Percentiles rank a stretch among this genome's conserved stretches.
Evolutionary conservation across 2,329 filamentous ascomycete genomes (phyloP).

Genomic region (Cytospora piceae): DNA sequence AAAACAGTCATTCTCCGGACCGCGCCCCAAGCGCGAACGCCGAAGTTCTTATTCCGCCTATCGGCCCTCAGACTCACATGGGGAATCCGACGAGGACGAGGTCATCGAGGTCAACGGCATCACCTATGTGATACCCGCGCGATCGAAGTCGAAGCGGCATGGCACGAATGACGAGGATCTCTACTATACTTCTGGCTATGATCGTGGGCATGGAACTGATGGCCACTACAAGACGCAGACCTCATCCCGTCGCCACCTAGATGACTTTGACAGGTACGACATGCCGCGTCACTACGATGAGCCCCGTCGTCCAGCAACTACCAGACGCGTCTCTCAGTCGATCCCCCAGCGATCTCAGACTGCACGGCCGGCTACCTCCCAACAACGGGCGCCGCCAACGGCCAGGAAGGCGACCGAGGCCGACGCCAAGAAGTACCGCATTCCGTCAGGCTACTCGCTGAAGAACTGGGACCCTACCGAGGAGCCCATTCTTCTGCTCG

Average conservation of each 20-base stretch:
- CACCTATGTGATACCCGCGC: constrained; percentile 57
- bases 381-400: constrained; percentile 44
- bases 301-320: constrained; percentile 46
- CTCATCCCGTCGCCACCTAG: constrained; percentile 34
- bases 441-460: constrained; percentile 87
- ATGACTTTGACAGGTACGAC: constrained; percentile 46
- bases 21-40: constrained; percentile 55
- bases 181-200: constrained; percentile 46
- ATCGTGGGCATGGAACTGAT: constrained; percentile 63
- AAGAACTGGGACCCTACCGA: constrained; percentile 99
- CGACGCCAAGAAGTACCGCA: constrained; percentile 68
- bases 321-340: constrained; percentile 53
- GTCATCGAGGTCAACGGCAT: constrained; percentile 57
- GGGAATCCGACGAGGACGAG: constrained; percentile 69
- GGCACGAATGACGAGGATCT: constrained; percentile 36
- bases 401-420: constrained; percentile 56
- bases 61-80: constrained; percentile 61
- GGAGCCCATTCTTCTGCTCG: constrained; percentile 89
- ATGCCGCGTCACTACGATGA: constrained; percentile 49
- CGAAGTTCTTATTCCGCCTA: constrained; percentile 62
- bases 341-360: constrained; percentile 58
- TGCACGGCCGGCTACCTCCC: constrained; percentile 50
- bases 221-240: constrained; percentile 58
- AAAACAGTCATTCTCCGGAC: constrained; percentile 54
- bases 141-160: constrained; percentile 51